Evolutionary conservation across 768 basidiomycete species (phyloP).

Genomic region (Mycena polygramma): DNA sequence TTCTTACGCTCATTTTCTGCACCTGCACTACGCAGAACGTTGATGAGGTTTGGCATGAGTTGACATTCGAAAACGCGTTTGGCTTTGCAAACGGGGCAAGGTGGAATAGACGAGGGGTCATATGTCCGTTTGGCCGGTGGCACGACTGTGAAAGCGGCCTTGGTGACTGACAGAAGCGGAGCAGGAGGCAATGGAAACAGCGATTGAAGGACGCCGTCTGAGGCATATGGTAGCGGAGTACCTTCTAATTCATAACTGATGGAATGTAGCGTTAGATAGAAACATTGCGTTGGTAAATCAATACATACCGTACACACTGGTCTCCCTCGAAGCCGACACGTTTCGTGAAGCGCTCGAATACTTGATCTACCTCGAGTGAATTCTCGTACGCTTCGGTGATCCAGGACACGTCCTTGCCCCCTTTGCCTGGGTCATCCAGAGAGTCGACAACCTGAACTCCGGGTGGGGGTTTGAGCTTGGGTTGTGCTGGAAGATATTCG

Average conservation of each 20-base stretch:
- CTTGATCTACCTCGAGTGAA: slow-evolving; percentile 81
- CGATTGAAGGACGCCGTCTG: slow-evolving; percentile 75
- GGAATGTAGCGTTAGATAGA: slow-evolving; percentile 18
- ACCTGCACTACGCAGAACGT: slow-evolving; percentile 64
- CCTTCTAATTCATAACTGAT: slow-evolving; percentile 90
- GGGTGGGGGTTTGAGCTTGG: slow-evolving; percentile 61
- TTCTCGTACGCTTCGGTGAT: slow-evolving; percentile 84
- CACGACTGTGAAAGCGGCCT: slow-evolving; percentile 70
- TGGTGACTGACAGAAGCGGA: slow-evolving; percentile 68
- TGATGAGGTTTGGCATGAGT: slow-evolving; percentile 94
- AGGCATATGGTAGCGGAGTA: slow-evolving; percentile 87
- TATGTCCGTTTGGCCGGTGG: slow-evolving; percentile 66
- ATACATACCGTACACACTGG: slow-evolving; percentile 87
- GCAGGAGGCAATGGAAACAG: slow-evolving; percentile 76
- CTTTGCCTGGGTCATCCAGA: slow-evolving; percentile 52
- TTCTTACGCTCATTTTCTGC: slow-evolving; percentile 44
- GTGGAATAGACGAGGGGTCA: slow-evolving; percentile 64
- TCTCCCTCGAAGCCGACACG: slow-evolving; percentile 78
- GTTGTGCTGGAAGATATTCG: slow-evolving; percentile 76
- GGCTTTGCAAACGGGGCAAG: slow-evolving; percentile 77
- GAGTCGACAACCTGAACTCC: slow-evolving; percentile 60
- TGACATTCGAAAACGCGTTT: slow-evolving; percentile 91
- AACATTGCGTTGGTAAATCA: slow-evolving; percentile 5
- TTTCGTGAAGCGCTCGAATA: slow-evolving; percentile 88
- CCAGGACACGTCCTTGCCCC: slow-evolving; percentile 68